Evolutionary conservation across 495 filamentous ascomycete species (phyloP).

Genomic region (Lophiostoma macrostomum): DNA sequence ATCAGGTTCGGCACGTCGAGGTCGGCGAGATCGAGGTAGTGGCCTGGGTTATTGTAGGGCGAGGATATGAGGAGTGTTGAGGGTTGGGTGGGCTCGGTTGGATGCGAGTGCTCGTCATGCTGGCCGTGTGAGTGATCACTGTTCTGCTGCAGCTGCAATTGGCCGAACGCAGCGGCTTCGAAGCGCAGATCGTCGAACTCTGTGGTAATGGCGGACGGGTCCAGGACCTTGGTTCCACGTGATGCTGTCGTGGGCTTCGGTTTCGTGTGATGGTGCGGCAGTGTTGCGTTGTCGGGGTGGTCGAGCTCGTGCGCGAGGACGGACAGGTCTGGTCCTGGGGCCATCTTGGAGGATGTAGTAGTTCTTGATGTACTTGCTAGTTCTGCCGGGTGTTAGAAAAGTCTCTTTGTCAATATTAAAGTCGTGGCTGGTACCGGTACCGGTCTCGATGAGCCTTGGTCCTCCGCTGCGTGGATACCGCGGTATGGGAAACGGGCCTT

Average conservation of each 20-base stretch:
- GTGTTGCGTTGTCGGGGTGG: background rate
- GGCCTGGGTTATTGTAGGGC: slow-evolving; percentile 64
- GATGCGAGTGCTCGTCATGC: background rate
- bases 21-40: slow-evolving; percentile 67
- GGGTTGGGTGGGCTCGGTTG: background rate
- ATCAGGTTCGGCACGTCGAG: slow-evolving; percentile 63
- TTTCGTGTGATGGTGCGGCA: background rate
- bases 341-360: too few relatives aligned
- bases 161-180: slow-evolving; percentile 21
- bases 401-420: too few relatives aligned
- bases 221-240: slow-evolving; percentile 1
- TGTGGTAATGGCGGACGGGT: slow-evolving; percentile 15
- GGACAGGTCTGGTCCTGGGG: slow-evolving; percentile 1
- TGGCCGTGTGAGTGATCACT: background rate
- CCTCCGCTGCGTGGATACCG: too few relatives aligned
- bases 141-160: slow-evolving; percentile 4
- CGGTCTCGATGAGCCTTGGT: too few relatives aligned
- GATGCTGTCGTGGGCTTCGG: background rate
- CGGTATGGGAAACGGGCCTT: too few relatives aligned
- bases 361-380: too few relatives aligned
- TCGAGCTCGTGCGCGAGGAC: slow-evolving; percentile 3
- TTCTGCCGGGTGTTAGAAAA: too few relatives aligned
- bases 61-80: slow-evolving; percentile 59
- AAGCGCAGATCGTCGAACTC: slow-evolving; percentile 29
- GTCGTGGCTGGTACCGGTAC: too few relatives aligned